These are phyloP conservation scores for Lizonia empirigonia DNA, from an alignment of 2,329 filamentous ascomycete genomes.

Conservation along the genomic window DNA sequence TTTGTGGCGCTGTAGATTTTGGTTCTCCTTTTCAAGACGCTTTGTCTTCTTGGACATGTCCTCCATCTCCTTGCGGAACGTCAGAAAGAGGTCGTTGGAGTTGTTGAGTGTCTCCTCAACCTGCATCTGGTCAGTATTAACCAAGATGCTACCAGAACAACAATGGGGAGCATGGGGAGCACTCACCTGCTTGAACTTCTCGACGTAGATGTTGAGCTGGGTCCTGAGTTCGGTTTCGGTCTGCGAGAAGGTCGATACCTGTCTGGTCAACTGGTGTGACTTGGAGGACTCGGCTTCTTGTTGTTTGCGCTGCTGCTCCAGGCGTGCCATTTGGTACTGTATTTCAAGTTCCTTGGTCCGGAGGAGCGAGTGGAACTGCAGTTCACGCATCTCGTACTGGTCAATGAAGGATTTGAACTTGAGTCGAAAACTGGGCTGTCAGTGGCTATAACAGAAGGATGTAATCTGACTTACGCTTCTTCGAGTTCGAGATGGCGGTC, in stretches of 20 bases:
- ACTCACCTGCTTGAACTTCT: constrained; percentile 98
- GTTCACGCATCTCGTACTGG: constrained; percentile 92
- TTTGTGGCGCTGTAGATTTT: constrained; percentile 87
- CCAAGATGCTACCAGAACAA: constrained; percentile 42
- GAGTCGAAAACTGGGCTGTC: constrained; percentile 59
- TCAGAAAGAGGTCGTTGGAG: constrained; percentile 95
- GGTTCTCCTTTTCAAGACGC: constrained; percentile 94
- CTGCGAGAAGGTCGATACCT: constrained; percentile 94
- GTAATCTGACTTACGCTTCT: constrained; percentile 69
- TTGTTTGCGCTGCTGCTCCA: constrained; percentile 86
- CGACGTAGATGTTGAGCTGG: constrained; percentile 97
- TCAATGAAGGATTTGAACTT: constrained; percentile 96
- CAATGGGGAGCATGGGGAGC: constrained; percentile 18
- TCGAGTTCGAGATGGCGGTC: constrained; percentile 87
- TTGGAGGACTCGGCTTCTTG: constrained; percentile 81
- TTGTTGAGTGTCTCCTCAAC: constrained; percentile 99
- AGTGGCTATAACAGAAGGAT: constrained; percentile 2
- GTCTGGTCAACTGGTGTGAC: constrained; percentile 82
- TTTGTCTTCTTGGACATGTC: constrained; percentile 99
- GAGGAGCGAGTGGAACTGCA: constrained; percentile 90
- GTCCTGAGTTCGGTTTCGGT: constrained; percentile 92
- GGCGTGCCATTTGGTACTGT: constrained; percentile 85
- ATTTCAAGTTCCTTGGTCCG: constrained; percentile 96
- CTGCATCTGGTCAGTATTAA: constrained; percentile 65
- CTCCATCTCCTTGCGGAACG: constrained; percentile 98